These are phyloP conservation scores for Trapa bicornis DNA, from an alignment of 345 rosid genomes.

Conservation along the genomic window DNA sequence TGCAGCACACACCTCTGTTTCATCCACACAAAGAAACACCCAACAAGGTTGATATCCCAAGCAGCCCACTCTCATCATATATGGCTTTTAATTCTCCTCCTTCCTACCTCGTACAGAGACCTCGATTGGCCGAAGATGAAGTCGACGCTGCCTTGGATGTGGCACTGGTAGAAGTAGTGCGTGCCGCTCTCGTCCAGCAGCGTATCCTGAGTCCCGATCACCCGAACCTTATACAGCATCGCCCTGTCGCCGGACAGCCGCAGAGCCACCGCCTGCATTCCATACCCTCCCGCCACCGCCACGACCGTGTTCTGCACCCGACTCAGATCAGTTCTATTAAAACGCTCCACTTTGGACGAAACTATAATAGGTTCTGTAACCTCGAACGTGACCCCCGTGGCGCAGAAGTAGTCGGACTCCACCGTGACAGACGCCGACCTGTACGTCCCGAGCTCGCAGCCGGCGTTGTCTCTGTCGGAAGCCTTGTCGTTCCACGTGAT, in stretches of 20 bases:
- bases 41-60: too few relatives aligned
- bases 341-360: too few relatives aligned
- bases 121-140: constrained; percentile 76
- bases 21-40: background rate
- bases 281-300: constrained; percentile 46
- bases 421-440: constrained; percentile 63
- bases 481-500: constrained; percentile 70
- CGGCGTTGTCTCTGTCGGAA: constrained; percentile 41
- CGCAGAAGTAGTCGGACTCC: constrained; percentile 68
- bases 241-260: constrained; percentile 62
- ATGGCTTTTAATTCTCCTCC: too few relatives aligned
- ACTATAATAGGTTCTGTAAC: constrained; percentile 12
- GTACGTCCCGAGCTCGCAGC: constrained; percentile 51
- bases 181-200: constrained; percentile 72
- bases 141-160: constrained; percentile 68
- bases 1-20: constrained; percentile 56
- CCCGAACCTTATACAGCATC: constrained; percentile 55
- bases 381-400: constrained; percentile 74
- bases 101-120: constrained; percentile 56
- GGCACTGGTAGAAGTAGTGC: constrained; percentile 57
- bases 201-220: constrained; percentile 83
- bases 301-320: constrained; percentile 61
- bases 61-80: too few relatives aligned
- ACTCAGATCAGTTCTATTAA: too few relatives aligned
- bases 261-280: constrained; percentile 82